These are phyloP conservation scores for Hura crepitans DNA, from an alignment of 441 rosid genomes.

Conservation along the genomic window DNA sequence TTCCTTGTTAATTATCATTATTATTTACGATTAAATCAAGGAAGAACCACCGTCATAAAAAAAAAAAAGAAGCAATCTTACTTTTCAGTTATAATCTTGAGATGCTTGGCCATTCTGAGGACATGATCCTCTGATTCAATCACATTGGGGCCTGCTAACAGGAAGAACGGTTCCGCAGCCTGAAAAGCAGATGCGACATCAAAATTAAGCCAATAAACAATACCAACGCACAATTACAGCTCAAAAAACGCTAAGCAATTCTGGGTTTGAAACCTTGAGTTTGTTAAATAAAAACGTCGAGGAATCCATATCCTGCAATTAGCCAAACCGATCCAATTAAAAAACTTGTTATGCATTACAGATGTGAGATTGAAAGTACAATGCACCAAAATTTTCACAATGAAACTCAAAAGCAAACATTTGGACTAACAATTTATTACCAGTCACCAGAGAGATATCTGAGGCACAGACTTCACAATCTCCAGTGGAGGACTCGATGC, in stretches of 20 bases:
- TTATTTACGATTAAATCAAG: not conserved
- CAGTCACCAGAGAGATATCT: too few relatives aligned
- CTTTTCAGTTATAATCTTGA: constrained; percentile 63
- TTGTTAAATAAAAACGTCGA: constrained; percentile 46
- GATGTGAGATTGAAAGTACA: not conserved
- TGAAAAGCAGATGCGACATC: constrained; percentile 27
- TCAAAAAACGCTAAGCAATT: not conserved
- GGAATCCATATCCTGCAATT: constrained; percentile 39
- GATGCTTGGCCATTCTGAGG: constrained; percentile 62
- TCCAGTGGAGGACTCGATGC: too few relatives aligned
- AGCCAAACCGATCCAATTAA: not conserved
- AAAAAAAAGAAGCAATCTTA: constrained; percentile 25
- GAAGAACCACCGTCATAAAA: not conserved
- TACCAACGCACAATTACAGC: not conserved
- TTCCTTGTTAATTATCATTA: not conserved
- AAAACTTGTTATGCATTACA: not conserved
- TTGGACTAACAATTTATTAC: too few relatives aligned
- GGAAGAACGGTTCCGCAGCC: constrained; percentile 76
- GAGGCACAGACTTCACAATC: too few relatives aligned
- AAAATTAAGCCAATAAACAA: not conserved
- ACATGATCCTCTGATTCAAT: constrained; percentile 88
- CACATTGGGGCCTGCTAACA: constrained; percentile 89
- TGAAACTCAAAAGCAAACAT: too few relatives aligned
- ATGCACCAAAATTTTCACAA: too few relatives aligned
- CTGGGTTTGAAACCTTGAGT: constrained; percentile 47